Evolutionary conservation across 169 alveolate genomes (phyloP).

Genomic region (Theileria equi): DNA sequence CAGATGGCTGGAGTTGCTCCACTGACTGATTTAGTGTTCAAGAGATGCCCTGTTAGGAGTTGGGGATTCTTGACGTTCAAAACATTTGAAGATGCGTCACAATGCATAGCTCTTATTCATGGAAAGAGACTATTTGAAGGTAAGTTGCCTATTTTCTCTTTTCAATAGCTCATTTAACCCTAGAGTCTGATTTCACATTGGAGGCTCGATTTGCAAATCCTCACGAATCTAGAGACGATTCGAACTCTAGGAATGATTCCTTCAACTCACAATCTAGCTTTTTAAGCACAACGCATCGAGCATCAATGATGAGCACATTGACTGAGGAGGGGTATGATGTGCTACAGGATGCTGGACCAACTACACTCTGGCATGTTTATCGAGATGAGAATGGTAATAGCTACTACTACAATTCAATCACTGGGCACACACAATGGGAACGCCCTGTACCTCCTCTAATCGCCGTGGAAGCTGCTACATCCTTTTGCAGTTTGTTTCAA

Average conservation of each 20-base stretch:
- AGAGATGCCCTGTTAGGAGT: conserved; percentile 43
- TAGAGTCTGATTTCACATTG: conserved; percentile 47
- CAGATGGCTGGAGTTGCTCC: conserved; percentile 43
- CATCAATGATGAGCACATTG: conserved; percentile 20
- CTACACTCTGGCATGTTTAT: conserved; percentile 75
- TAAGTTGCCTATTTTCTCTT: not conserved
- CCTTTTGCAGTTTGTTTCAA: not conserved
- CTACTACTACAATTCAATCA: conserved; percentile 77
- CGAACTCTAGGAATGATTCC: not conserved
- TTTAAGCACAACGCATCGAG: conserved; percentile 22
- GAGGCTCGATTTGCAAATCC: conserved; percentile 64
- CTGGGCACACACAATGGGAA: conserved; percentile 88
- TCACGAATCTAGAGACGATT: conserved; percentile 32
- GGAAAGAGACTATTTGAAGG: conserved; percentile 40
- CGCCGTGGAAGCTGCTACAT: conserved; percentile 54
- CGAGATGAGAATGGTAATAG: conserved; percentile 67
- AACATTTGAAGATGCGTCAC: conserved; percentile 41
- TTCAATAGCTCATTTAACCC: not conserved
- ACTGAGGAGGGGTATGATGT: conserved; percentile 54
- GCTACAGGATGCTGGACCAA: conserved; percentile 64
- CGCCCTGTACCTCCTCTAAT: conserved; percentile 80
- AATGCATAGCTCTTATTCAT: conserved; percentile 20
- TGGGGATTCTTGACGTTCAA: conserved; percentile 46
- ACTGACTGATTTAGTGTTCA: conserved; percentile 26
- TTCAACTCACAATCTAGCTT: not conserved